Conservation (phyloP, 139 green algal genomes). For the Micractinium sp. region DNA sequence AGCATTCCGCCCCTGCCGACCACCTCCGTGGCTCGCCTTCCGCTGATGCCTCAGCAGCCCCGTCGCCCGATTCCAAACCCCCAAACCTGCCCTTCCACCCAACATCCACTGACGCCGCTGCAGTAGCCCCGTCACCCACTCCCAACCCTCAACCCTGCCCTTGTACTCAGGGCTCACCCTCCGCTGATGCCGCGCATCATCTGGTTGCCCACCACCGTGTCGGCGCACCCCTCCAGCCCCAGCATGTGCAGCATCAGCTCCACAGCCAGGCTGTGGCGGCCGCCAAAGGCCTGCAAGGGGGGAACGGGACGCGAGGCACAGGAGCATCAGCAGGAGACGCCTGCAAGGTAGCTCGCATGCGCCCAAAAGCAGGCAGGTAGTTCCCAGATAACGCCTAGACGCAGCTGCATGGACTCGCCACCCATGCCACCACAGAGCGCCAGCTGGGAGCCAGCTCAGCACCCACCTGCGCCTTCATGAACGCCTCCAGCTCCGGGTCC, state of each 20-base stretch:
- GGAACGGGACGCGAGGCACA: no score
- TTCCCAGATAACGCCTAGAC: no score
- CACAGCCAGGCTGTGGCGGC: conserved; percentile 47
- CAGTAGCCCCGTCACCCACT: neutral
- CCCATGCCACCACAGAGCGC: no score
- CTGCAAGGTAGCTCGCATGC: no score
- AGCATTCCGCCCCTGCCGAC: neutral
- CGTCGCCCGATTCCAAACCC: neutral
- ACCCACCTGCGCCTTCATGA: conserved; percentile 24
- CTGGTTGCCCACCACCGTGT: conserved; percentile 52
- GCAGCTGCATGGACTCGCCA: no score
- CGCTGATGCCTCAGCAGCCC: conserved; percentile 45
- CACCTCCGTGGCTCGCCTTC: conserved; percentile 41
- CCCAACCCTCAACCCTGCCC: neutral
- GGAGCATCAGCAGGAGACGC: no score
- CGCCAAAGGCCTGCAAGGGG: conserved; percentile 28
- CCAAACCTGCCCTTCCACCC: neutral
- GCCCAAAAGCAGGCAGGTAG: no score
- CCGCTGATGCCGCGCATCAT: conserved; percentile 67
- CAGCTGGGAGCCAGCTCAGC: neutral
- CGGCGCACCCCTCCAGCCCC: conserved; percentile 33
- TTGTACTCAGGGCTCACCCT: conserved; percentile 16
- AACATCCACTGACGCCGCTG: conserved; percentile 55
- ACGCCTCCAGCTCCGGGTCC: conserved; percentile 47
- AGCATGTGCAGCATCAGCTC: conserved; percentile 64